These are phyloP conservation scores for Trichoderma arundinaceum DNA, from an alignment of 2,329 filamentous ascomycete genomes.

Conservation along the genomic window DNA sequence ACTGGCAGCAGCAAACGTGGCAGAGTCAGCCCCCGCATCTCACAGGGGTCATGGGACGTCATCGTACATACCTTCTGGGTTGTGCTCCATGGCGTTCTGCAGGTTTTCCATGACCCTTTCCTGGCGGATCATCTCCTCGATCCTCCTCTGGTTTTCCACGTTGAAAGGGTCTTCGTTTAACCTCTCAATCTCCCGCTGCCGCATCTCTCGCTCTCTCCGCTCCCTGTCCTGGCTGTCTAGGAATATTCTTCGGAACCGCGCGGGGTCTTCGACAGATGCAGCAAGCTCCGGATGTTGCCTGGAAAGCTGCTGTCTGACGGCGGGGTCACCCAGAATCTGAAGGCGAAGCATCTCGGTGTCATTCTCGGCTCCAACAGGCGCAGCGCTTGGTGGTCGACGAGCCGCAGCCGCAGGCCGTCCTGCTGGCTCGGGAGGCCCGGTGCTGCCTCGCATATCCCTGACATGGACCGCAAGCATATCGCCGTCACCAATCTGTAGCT, in stretches of 20 bases:
- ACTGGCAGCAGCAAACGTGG: constrained; percentile 57
- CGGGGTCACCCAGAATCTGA: constrained; percentile 80
- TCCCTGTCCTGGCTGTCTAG: constrained; percentile 71
- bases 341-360: constrained; percentile 84
- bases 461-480: constrained; percentile 93
- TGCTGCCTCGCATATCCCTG: constrained; percentile 60
- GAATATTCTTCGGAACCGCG: constrained; percentile 76
- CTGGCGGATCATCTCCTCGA: constrained; percentile 96
- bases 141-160: constrained; percentile 85
- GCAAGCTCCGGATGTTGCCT: constrained; percentile 78
- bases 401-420: constrained; percentile 38
- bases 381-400: constrained; percentile 33
- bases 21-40: constrained; percentile 28
- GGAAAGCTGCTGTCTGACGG: constrained; percentile 71
- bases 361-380: constrained; percentile 49
- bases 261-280: constrained; percentile 74
- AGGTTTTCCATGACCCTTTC: constrained; percentile 94
- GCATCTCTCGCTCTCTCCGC: constrained; percentile 73
- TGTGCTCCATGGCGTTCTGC: constrained; percentile 95
- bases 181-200: constrained; percentile 80
- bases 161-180: constrained; percentile 96
- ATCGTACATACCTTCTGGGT: constrained; percentile 77
- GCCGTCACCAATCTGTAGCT: constrained; percentile 80
- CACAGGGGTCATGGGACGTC: constrained; percentile 22
- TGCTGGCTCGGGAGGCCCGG: constrained; percentile 49